Conservation (phyloP, 2,329 filamentous ascomycete genomes). For the Proliferodiscus dingleyae region DNA sequence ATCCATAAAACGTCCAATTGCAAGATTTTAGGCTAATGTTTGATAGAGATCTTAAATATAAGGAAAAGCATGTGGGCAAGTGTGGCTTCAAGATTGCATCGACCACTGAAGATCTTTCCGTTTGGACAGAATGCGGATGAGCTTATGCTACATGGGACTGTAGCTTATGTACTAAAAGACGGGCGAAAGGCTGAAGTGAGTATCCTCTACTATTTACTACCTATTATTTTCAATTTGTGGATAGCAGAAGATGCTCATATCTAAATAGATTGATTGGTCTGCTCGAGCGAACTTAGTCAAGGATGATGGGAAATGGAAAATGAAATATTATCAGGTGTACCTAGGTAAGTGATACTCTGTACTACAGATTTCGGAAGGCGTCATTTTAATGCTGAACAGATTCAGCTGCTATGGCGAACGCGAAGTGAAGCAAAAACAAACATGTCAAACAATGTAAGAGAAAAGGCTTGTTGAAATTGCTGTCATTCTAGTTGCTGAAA, state of each 20-base stretch:
- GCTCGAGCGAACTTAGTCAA: conserved; percentile 25
- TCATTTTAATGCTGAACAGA: conserved; percentile 9
- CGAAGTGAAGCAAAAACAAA: conserved; percentile 9
- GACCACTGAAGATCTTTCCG: conserved; percentile 43
- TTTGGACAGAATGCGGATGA: conserved; percentile 43
- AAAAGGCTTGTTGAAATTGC: neutral
- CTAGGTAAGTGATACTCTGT: conserved; percentile 15
- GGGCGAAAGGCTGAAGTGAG: conserved; percentile 31
- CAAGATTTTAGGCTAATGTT: no score
- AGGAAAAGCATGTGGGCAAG: conserved; percentile 50
- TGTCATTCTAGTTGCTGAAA: no score
- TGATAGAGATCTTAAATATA: conserved; percentile 46
- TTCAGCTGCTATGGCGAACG: conserved; percentile 21
- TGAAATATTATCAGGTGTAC: conserved; percentile 29
- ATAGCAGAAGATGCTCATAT: neutral
- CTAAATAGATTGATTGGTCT: conserved; percentile 29
- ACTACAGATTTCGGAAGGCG: neutral
- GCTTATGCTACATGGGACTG: conserved; percentile 50
- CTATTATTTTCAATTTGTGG: neutral
- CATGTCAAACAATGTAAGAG: neutral
- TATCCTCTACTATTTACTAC: neutral
- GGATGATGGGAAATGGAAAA: conserved; percentile 24
- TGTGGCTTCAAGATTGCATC: conserved; percentile 42
- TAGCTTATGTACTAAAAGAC: conserved; percentile 48
- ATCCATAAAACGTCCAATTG: neutral